Evolutionary conservation across 208 protist genomes (phyloP).

Genomic region (Crithidia fasciculata): DNA sequence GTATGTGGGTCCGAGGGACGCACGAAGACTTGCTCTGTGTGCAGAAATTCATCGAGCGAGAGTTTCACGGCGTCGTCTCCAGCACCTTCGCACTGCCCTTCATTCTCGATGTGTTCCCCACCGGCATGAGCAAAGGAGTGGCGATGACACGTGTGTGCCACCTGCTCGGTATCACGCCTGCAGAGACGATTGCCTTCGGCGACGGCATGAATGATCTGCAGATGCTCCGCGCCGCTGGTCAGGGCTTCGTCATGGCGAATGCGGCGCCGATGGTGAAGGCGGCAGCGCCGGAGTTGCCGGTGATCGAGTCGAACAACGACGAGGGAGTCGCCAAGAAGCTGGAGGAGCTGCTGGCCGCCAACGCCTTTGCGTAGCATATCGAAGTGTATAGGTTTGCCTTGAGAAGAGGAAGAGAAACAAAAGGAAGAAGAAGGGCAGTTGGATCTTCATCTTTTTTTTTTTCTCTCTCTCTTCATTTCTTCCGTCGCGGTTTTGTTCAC

Average conservation of each 20-base stretch:
- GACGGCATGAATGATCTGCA: conserved; percentile 74
- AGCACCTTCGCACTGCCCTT: conserved; percentile 37
- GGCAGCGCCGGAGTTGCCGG: conserved; percentile 39
- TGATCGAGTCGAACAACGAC: conserved; percentile 55
- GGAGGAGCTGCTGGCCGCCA: conserved; percentile 45
- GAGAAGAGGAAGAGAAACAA: neutral
- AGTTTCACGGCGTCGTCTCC: conserved; percentile 26
- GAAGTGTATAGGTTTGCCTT: neutral
- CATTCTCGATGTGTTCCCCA: conserved; percentile 49
- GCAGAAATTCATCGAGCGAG: conserved; percentile 37
- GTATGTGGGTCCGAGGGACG: conserved; percentile 45
- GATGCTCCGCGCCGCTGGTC: conserved; percentile 56
- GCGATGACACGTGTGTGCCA: conserved; percentile 51
- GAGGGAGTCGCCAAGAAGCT: conserved; percentile 63
- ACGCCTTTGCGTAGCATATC: conserved; percentile 1
- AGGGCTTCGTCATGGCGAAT: conserved; percentile 72
- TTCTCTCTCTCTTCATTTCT: neutral
- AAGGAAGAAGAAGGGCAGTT: neutral
- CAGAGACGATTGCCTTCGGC: conserved; percentile 67
- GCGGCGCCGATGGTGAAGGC: conserved; percentile 45
- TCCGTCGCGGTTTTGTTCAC: neutral
- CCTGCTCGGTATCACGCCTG: conserved; percentile 32
- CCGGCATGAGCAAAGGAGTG: conserved; percentile 52
- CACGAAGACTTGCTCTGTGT: conserved; percentile 33
- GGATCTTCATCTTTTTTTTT: conserved; percentile 3